Percentiles rank a stretch among this genome's conserved stretches.
These are phyloP conservation scores for Apiospora arundinis DNA, from an alignment of 2,329 filamentous ascomycete genomes.

Conservation along the genomic window DNA sequence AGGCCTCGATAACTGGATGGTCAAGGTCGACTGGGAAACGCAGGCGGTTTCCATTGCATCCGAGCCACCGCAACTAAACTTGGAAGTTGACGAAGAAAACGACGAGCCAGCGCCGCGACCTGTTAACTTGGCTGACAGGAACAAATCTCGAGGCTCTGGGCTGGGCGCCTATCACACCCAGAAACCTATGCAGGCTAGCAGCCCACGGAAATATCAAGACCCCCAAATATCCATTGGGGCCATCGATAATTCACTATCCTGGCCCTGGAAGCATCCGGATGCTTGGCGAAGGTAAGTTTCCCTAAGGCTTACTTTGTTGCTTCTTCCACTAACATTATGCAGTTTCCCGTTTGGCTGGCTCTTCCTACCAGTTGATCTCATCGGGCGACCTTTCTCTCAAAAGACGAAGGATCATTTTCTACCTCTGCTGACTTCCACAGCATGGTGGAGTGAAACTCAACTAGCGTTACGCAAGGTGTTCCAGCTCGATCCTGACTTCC, in stretches of 20 bases:
- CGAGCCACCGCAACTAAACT: conserved; percentile 75
- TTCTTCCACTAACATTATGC: conserved; percentile 35
- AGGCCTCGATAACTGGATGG: conserved; percentile 99
- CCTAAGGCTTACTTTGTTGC: background rate
- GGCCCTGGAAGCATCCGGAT: conserved; percentile 99
- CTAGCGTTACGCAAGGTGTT: conserved; percentile 86
- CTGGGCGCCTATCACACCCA: conserved; percentile 77
- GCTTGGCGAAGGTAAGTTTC: conserved; percentile 68
- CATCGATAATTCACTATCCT: conserved; percentile 97
- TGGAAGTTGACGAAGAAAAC: conserved; percentile 56
- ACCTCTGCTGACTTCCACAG: conserved; percentile 90
- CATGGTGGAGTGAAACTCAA: conserved; percentile 97
- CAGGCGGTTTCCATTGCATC: conserved; percentile 86
- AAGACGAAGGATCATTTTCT: conserved; percentile 94
- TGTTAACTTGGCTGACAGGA: conserved; percentile 56
- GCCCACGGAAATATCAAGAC: conserved; percentile 51
- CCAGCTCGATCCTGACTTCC: conserved; percentile 91
- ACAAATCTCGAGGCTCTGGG: conserved; percentile 46
- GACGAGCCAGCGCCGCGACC: conserved; percentile 67
- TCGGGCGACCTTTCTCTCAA: conserved; percentile 94
- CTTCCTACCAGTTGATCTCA: conserved; percentile 94
- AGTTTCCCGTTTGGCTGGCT: conserved; percentile 99
- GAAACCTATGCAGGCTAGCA: conserved; percentile 83
- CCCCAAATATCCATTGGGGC: conserved; percentile 81
- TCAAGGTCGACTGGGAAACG: conserved; percentile 87